These are phyloP conservation scores for Hippophae tibetana DNA, from an alignment of 306 rosid genomes.

Conservation along the genomic window DNA sequence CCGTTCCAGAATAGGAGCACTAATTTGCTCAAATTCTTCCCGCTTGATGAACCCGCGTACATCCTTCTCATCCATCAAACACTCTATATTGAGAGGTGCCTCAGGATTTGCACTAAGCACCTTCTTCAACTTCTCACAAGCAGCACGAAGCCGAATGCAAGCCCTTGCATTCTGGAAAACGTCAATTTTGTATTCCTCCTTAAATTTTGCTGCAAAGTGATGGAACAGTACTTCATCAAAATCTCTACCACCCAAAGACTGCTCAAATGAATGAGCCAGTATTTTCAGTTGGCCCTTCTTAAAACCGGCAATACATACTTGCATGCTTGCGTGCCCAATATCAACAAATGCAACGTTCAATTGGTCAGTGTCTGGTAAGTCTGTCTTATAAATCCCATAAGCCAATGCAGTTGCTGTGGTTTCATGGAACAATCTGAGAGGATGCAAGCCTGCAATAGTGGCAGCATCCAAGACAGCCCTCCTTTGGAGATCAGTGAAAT, in stretches of 20 bases:
- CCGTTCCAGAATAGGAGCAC: constrained; percentile 77
- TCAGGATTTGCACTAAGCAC: constrained; percentile 88
- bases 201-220: constrained; percentile 69
- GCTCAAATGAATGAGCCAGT: constrained; percentile 75
- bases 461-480: constrained; percentile 92
- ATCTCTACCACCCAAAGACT: constrained; percentile 88
- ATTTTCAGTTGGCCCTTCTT: constrained; percentile 85
- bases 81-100: constrained; percentile 86
- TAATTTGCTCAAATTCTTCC: constrained; percentile 78
- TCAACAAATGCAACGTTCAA: constrained; percentile 90
- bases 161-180: constrained; percentile 81
- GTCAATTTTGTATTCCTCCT: constrained; percentile 78
- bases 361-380: constrained; percentile 74
- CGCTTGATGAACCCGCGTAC: constrained; percentile 80
- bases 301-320: constrained; percentile 89
- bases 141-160: constrained; percentile 68
- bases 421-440: constrained; percentile 79
- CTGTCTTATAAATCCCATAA: constrained; percentile 92
- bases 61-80: constrained; percentile 95
- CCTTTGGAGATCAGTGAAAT: constrained; percentile 89
- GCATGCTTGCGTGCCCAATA: constrained; percentile 92
- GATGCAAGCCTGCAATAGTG: constrained; percentile 80
- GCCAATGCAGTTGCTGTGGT: constrained; percentile 93
- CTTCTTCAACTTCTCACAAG: constrained; percentile 91
- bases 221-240: constrained; percentile 78